phyloP scores from a whole-genome alignment of 164 flowering plant genomes.

The Umbellularia californica region DNA sequence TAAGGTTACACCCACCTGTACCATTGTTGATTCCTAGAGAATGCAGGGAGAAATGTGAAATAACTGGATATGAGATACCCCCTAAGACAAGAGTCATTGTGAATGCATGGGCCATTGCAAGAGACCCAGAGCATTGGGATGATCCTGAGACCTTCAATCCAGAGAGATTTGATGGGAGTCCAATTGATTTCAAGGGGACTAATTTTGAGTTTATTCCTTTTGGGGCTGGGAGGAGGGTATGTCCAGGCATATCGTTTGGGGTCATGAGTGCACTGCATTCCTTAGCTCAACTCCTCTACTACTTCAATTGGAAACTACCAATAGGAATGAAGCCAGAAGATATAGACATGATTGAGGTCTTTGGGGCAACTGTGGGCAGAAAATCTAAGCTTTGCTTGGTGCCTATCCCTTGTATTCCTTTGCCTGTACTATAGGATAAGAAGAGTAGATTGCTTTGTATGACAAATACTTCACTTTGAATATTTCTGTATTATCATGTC shows the following conservation, averaged over 20 bases:
- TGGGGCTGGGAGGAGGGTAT: too few relatives aligned
- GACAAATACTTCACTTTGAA: too few relatives aligned
- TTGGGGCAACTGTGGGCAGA: neutral
- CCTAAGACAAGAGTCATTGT: slow-evolving; percentile 4
- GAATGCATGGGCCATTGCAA: too few relatives aligned
- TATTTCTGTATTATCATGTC: too few relatives aligned
- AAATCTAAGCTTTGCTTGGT: neutral
- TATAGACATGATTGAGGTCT: slow-evolving; percentile 2
- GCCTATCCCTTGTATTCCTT: neutral
- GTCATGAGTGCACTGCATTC: neutral
- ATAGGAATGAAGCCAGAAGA: neutral
- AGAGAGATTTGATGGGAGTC: slow-evolving; percentile 25
- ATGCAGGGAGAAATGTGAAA: too few relatives aligned
- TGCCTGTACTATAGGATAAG: neutral
- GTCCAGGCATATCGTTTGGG: neutral
- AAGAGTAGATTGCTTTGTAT: too few relatives aligned
- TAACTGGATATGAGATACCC: neutral
- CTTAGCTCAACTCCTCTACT: neutral
- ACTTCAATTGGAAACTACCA: slow-evolving; percentile 6
- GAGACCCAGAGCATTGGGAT: slow-evolving; percentile 28
- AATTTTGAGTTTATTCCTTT: too few relatives aligned
- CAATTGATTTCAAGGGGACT: neutral
- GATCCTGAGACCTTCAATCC: slow-evolving; percentile 30
- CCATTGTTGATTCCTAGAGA: too few relatives aligned
- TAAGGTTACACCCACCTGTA: too few relatives aligned